phyloP scores from a whole-genome alignment of 495 filamentous ascomycete species.

The Aspergillus diversus region DNA sequence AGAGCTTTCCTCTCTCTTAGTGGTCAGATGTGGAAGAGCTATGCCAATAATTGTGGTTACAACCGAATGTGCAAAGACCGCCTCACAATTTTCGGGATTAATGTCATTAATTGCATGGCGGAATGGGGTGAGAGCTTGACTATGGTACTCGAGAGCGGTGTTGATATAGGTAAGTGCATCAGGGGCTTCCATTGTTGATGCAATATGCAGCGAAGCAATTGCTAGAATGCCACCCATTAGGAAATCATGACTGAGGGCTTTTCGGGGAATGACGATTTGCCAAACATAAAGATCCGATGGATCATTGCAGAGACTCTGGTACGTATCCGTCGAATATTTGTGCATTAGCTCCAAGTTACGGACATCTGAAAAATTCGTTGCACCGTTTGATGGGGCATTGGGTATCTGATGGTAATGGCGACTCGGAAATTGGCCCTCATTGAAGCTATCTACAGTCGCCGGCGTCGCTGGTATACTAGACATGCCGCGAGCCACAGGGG shows the following conservation, averaged over 20 bases:
- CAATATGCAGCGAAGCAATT: conserved; percentile 57
- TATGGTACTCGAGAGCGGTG: conserved; percentile 54
- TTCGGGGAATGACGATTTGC: conserved; percentile 48
- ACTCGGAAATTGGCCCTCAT: not conserved
- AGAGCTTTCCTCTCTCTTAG: conserved; percentile 33
- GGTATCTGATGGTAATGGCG: conserved; percentile 12
- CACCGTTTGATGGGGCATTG: not conserved
- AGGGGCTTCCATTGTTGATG: conserved; percentile 39
- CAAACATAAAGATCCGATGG: conserved; percentile 35
- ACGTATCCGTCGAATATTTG: conserved; percentile 47
- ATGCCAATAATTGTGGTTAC: conserved; percentile 54
- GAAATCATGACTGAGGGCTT: conserved; percentile 54
- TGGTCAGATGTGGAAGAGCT: conserved; percentile 46
- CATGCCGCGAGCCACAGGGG: conserved; percentile 23
- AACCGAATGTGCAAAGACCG: conserved; percentile 55
- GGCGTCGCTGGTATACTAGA: conserved; percentile 17
- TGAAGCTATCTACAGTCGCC: not conserved
- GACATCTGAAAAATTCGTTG: conserved; percentile 28
- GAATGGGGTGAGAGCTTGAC: conserved; percentile 49
- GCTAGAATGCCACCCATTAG: conserved; percentile 60
- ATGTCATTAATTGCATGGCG: conserved; percentile 50
- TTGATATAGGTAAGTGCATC: conserved; percentile 50
- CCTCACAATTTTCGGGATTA: conserved; percentile 52
- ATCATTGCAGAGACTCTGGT: conserved; percentile 36
- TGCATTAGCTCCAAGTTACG: conserved; percentile 48